A percentile compares a stretch with the other conserved stretches of the same genome.
Conservation (phyloP, 2,329 filamentous ascomycete genomes). For the Fusarium circinatum region DNA sequence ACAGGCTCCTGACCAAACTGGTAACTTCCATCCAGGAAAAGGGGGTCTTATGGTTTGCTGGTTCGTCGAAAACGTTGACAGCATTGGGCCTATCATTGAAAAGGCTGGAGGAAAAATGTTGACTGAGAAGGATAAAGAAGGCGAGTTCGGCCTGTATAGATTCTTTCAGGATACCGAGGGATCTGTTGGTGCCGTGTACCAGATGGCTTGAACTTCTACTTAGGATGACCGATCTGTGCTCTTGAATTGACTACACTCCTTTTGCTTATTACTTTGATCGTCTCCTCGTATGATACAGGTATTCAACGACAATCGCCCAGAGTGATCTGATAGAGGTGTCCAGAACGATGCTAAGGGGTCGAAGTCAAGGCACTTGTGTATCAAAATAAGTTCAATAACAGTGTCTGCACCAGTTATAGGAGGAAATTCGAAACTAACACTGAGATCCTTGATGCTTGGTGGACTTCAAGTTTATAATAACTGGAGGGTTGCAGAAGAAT, state of each 20-base stretch:
- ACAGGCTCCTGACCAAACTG: slow-evolving; percentile 41
- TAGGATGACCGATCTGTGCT: neutral
- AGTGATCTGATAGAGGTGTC: neutral
- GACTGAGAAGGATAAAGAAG: slow-evolving; percentile 42
- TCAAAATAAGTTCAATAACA: neutral
- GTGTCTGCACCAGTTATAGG: slow-evolving; percentile 30
- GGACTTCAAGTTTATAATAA: slow-evolving; percentile 28
- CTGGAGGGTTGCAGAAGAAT: slow-evolving; percentile 22
- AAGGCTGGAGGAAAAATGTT: slow-evolving; percentile 46
- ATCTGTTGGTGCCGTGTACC: slow-evolving; percentile 46
- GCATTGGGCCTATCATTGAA: slow-evolving; percentile 39
- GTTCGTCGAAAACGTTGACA: slow-evolving; percentile 47
- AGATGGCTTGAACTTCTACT: slow-evolving; percentile 29
- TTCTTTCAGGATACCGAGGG: slow-evolving; percentile 49
- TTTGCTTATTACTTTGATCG: neutral
- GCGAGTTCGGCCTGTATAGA: slow-evolving; percentile 42
- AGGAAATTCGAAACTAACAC: slow-evolving; percentile 29
- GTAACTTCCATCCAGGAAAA: slow-evolving; percentile 39
- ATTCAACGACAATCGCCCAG: neutral
- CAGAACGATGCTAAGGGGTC: neutral
- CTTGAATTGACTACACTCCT: neutral
- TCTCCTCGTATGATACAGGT: neutral
- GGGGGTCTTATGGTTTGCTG: slow-evolving; percentile 45
- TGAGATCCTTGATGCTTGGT: slow-evolving; percentile 13
- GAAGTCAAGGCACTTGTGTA: neutral